Percentiles rank a stretch among this genome's conserved stretches.
Conservation (phyloP, 1,284 basidiomycete species). For the Papiliotrema terrestris region DNA sequence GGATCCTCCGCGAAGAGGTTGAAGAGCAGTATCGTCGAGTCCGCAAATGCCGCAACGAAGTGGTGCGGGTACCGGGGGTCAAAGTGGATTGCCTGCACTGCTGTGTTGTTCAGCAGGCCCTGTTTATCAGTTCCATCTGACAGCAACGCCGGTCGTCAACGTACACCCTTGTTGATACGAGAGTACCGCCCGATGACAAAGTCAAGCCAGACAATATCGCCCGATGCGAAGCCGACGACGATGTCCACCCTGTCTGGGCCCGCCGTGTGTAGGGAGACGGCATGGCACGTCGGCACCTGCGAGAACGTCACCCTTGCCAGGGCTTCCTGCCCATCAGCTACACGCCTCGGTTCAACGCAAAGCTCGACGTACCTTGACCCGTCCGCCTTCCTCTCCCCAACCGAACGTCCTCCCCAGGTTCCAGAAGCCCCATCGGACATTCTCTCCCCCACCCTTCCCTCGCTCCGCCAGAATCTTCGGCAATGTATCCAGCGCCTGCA, state of each 20-base stretch:
- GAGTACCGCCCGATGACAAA: constrained; percentile 67
- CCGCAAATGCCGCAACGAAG: constrained; percentile 85
- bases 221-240: constrained; percentile 86
- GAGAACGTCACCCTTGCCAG: constrained; percentile 81
- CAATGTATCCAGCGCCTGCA: constrained; percentile 74
- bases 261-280: constrained; percentile 65
- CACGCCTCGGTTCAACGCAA: not conserved
- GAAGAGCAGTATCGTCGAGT: constrained; percentile 51
- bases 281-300: constrained; percentile 82
- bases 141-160: constrained; percentile 22
- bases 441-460: constrained; percentile 74
- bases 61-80: constrained; percentile 78
- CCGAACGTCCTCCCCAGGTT: constrained; percentile 73
- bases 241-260: constrained; percentile 74
- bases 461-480: constrained; percentile 61
- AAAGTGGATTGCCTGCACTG: constrained; percentile 82
- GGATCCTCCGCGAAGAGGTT: constrained; percentile 46
- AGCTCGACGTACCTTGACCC: constrained; percentile 62
- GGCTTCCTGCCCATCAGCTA: constrained; percentile 61
- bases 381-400: constrained; percentile 75
- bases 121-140: constrained; percentile 33
- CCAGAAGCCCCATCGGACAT: constrained; percentile 72
- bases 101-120: constrained; percentile 74
- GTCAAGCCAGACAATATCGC: constrained; percentile 89
- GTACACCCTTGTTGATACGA: constrained; percentile 84